phyloP scores from a whole-genome alignment of 2,329 filamentous ascomycete species.

The Cercospora berteroae region DNA sequence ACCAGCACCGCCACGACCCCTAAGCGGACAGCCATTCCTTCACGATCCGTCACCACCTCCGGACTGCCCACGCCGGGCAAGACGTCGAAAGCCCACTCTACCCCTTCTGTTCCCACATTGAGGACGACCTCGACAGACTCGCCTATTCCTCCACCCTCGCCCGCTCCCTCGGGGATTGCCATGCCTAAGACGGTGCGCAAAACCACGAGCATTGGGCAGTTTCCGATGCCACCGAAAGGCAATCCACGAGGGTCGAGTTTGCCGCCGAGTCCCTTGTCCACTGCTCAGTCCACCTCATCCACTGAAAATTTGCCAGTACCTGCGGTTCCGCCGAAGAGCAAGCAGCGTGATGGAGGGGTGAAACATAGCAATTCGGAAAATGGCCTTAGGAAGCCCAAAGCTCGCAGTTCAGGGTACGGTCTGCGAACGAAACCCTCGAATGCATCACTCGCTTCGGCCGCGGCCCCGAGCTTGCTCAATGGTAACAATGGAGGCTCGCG shows the following conservation, averaged over 20 bases:
- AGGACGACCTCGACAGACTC: slow-evolving; percentile 42
- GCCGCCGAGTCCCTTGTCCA: slow-evolving; percentile 55
- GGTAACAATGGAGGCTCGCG: slow-evolving; percentile 63
- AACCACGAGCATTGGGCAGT: slow-evolving; percentile 88
- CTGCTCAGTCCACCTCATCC: slow-evolving; percentile 45
- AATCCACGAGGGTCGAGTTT: slow-evolving; percentile 56
- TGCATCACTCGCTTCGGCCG: slow-evolving; percentile 36
- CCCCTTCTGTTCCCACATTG: slow-evolving; percentile 55
- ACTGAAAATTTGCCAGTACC: slow-evolving; percentile 31
- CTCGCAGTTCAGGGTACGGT: slow-evolving; percentile 40
- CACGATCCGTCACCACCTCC: slow-evolving; percentile 46
- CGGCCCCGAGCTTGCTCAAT: slow-evolving; percentile 71
- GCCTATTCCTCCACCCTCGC: slow-evolving; percentile 17
- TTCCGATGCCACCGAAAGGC: slow-evolving; percentile 82
- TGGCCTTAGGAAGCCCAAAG: slow-evolving; percentile 30
- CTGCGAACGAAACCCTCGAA: slow-evolving; percentile 48
- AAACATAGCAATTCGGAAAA: slow-evolving; percentile 37
- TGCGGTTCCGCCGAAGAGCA: slow-evolving; percentile 36
- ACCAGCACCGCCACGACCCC: slow-evolving; percentile 40
- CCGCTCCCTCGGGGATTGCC: slow-evolving; percentile 13
- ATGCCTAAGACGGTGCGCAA: slow-evolving; percentile 70
- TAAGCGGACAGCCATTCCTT: slow-evolving; percentile 33
- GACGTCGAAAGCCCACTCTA: slow-evolving; percentile 46
- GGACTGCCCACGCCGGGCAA: slow-evolving; percentile 51
- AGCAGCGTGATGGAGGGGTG: slow-evolving; percentile 26